Evolutionary conservation across 2,329 filamentous ascomycete species (phyloP).

Genomic region (Botrytis hyacinthi): DNA sequence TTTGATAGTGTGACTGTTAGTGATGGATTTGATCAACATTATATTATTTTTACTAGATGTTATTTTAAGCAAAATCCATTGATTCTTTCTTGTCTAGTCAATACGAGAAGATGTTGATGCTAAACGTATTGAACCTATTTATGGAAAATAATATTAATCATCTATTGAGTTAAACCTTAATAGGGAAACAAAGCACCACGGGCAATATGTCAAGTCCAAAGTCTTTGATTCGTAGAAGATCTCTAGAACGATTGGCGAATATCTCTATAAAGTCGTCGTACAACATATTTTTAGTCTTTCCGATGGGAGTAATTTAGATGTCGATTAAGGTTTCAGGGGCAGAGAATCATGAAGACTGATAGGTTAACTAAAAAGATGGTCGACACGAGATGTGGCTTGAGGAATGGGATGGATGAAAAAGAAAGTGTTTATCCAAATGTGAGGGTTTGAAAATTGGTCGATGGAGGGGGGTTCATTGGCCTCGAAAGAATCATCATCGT

Average conservation of each 20-base stretch:
- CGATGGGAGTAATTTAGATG: not conserved
- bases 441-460: not conserved
- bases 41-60: not conserved
- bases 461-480: not conserved
- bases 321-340: slow-evolving; percentile 13
- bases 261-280: not conserved
- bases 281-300: not conserved
- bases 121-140: not conserved
- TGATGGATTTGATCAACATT: not conserved
- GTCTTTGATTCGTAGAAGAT: not conserved
- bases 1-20: not conserved
- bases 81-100: too few relatives aligned
- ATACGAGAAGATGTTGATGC: not conserved
- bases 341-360: not conserved
- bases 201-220: not conserved
- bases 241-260: slow-evolving; percentile 11
- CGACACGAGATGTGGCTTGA: not conserved
- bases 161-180: not conserved
- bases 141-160: not conserved
- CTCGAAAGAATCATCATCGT: slow-evolving; percentile 1
- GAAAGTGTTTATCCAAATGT: not conserved
- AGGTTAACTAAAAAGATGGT: not conserved
- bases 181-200: not conserved
- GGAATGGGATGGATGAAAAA: not conserved
- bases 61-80: not conserved